These are phyloP conservation scores for Oligophagozyma castellii DNA, from an alignment of 1,139 yeast species.

Conservation along the genomic window DNA sequence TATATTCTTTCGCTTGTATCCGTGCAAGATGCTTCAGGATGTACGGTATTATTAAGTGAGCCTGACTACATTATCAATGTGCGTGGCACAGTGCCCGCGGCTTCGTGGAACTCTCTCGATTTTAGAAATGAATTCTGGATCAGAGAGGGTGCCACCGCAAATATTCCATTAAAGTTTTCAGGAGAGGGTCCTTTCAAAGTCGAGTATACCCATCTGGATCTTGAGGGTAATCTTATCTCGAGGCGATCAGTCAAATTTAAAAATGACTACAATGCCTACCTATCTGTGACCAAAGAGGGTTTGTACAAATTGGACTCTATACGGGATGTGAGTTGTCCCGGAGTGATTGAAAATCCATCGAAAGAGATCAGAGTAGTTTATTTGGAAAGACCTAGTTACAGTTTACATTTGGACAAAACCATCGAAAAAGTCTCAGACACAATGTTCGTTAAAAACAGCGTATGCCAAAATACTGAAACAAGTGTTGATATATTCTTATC, in stretches of 20 bases:
- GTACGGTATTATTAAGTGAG: conserved; percentile 52
- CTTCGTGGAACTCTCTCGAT: conserved; percentile 29
- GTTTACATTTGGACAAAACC: conserved; percentile 25
- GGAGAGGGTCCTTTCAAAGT: conserved; percentile 41
- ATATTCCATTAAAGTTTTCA: conserved; percentile 43
- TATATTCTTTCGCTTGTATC: conserved; percentile 50
- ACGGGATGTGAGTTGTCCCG: conserved; percentile 56
- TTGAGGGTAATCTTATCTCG: conserved; percentile 21
- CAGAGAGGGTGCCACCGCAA: conserved; percentile 47
- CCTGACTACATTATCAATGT: conserved; percentile 50
- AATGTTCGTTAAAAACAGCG: conserved; percentile 24
- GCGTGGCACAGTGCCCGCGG: conserved; percentile 52
- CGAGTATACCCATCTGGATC: conserved; percentile 27
- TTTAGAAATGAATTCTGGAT: conserved; percentile 28
- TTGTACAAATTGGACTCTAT: conserved; percentile 45
- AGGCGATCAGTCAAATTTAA: conserved; percentile 19
- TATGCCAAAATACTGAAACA: conserved; percentile 38
- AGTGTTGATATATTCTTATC: conserved; percentile 35
- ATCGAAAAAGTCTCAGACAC: conserved; percentile 14
- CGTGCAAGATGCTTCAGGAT: conserved; percentile 58
- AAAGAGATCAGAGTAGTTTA: conserved; percentile 32
- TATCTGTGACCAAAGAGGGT: conserved; percentile 45
- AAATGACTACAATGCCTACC: conserved; percentile 28
- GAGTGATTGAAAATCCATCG: conserved; percentile 32
- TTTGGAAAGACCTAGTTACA: conserved; percentile 43